Base-by-base conservation (phyloP, 768 basidiomycete genomes). In the Hericium rajendrae region DNA sequence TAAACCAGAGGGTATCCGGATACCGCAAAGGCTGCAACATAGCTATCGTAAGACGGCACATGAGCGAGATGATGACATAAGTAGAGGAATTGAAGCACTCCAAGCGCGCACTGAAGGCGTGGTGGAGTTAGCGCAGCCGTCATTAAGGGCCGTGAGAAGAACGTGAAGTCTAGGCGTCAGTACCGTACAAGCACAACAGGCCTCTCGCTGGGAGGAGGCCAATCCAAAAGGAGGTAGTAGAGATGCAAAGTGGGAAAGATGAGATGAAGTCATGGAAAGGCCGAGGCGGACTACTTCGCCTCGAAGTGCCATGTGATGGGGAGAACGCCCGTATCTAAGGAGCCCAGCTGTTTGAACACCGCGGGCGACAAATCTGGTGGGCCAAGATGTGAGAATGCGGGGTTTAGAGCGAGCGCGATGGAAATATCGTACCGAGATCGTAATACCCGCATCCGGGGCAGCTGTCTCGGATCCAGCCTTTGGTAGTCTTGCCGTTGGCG, bases 361-460 rank as follows among this genome's bases (percentile, higher is more conserved):
- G 49, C 18, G 15, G 53, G 60, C 13, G 62, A 61, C 57, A 63
- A 56, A 55, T 63, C 62, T 63, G 46, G 3, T 32, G 9, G 32
- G 32, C 32, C 32, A 32, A 32, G 32, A 1, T 32, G 32, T 32
- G 8, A 38, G n/a, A 43, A 41, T 20, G 28, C 38, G 38, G 12
- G 18, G 26, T 2, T 13, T 40, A 2, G n/a, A 28, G 53, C 59
- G 38, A n/a, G 22, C 49, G 18, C 41, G 26, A 18, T 1, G 40
- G 12, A 2, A 8, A 22, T 43, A 40, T 16, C 60, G 43, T 40
- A 63, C 62, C 62, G 32, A 63, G 55, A 41, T 63, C 62, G 38
- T 39, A 24, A 2, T 11, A 0, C 16, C 62, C 57, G 41, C 62
- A 63, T 12, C 55, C 16, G 1, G 38, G 50, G 55, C 62, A 63